Percentiles rank a stretch among this genome's conserved stretches.
These are phyloP conservation scores for Arabis hirsuta DNA, from an alignment of 345 rosid genomes.

Conservation along the genomic window DNA sequence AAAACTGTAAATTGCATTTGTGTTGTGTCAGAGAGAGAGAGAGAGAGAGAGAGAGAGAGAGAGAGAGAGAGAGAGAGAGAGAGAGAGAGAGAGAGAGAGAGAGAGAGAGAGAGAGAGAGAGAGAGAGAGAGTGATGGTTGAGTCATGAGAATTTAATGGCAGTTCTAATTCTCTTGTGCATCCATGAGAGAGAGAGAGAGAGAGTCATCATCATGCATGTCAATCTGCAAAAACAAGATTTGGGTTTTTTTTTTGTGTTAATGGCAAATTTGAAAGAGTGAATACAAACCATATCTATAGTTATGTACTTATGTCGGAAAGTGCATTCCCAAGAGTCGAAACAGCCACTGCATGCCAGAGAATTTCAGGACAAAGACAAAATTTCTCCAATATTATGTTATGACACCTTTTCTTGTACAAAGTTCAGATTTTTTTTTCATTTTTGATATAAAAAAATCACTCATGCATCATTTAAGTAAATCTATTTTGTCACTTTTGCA, in stretches of 20 bases:
- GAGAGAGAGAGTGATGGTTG: conserved; percentile 34
- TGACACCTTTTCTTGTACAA: not conserved
- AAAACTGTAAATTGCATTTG: conserved; percentile 42
- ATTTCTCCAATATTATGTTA: not conserved
- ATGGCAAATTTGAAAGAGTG: conserved; percentile 14
- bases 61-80: not conserved
- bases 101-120: conserved; percentile 38
- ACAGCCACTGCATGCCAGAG: not conserved
- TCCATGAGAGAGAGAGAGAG: not conserved
- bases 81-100: conserved; percentile 39
- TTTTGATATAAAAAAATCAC: not conserved
- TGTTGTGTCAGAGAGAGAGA: conserved; percentile 37
- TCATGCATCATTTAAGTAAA: not conserved
- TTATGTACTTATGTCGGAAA: not conserved
- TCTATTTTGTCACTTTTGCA: not conserved
- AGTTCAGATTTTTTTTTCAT: not conserved
- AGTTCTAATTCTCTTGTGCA: conserved; percentile 26
- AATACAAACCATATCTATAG: not conserved
- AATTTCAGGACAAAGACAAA: not conserved
- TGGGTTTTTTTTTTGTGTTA: conserved; percentile 11
- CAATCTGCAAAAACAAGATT: conserved; percentile 21
- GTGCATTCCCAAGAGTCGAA: not conserved
- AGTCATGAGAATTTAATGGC: conserved; percentile 44
- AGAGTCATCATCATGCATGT: conserved; percentile 17
- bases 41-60: not conserved